Base-by-base conservation (phyloP, 2,329 filamentous ascomycete species). In the Pseudocercospora crystallina region DNA sequence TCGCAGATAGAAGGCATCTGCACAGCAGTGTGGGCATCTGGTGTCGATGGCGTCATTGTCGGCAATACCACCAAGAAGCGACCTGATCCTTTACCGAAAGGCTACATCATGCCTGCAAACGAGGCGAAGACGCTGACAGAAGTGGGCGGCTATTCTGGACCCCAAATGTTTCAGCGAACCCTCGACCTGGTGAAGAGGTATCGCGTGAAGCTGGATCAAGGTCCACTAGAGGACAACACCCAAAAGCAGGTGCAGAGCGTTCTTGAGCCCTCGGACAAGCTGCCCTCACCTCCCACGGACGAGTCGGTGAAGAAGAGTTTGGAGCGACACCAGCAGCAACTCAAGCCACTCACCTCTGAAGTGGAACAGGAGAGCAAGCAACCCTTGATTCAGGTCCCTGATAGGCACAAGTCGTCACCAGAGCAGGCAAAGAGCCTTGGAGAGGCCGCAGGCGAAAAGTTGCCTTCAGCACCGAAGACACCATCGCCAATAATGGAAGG, bases 21-120 rank as follows among this genome's bases (percentile, higher is more conserved):
- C 54, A 82, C 90, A 61, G 91, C 91, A 0, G 85, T 96, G 10
- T 87, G 84, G 76, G 77, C 78, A 60, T 90, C 88, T 53, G 91
- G 91, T 5, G 91, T 97, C 2, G 91, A 96, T 62, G 94, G 94
- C 26, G 84, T 99, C 32, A 96, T 99, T 56, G 92, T 99, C 3
- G 94, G 92, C 9, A 99, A 99, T 75, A 99, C 94, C 0, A 99
- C 94, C 2, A 95, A 94, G 73, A 82, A 85, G 58, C 80, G 94
- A 37, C 80, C 85, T 0, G 85, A 84, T 3, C 74, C 91, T 2
- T 68, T 92, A 1, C 86, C 90, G 0, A 73, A 79, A 17, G 84
- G 86, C 20, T 81, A 86, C 58, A 70, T 75, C 31, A 77, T 96
- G 20, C 80, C 85, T 0, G 63, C 75, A 2, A 77, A 80, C 57